Conservation (phyloP, 257 asterid species). For the Solanum rostratum region DNA sequence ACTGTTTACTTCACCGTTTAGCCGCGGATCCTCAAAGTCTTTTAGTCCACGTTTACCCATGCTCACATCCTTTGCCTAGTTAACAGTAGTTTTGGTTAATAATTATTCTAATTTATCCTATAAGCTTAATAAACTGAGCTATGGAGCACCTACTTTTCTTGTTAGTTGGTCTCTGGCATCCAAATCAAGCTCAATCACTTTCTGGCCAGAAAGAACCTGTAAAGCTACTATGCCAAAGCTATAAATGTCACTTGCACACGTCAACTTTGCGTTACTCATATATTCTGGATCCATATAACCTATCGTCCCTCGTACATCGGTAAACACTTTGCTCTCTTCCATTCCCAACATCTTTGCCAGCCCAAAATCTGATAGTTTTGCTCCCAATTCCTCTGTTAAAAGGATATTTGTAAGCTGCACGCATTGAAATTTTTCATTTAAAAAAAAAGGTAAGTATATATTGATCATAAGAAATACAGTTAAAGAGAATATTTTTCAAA, state of each 20-base stretch:
- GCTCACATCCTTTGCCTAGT: conserved; percentile 78
- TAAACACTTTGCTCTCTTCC: conserved; percentile 71
- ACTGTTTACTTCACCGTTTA: conserved; percentile 35
- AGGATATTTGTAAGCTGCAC: conserved; percentile 72
- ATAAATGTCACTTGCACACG: conserved; percentile 74
- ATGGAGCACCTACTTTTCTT: conserved; percentile 38
- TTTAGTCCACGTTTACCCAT: conserved; percentile 45
- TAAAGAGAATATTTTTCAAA: neutral
- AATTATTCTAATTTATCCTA: neutral
- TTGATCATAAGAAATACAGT: neutral
- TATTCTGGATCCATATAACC: conserved; percentile 92
- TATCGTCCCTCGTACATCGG: conserved; percentile 76
- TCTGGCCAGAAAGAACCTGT: conserved; percentile 70
- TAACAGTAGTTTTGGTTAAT: neutral
- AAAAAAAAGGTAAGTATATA: neutral
- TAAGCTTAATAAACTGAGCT: neutral
- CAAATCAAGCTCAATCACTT: conserved; percentile 63
- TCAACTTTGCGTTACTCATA: conserved; percentile 80
- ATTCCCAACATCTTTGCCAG: conserved; percentile 60
- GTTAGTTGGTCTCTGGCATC: conserved; percentile 76
- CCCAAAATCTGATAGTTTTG: conserved; percentile 83
- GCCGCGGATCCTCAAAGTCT: conserved; percentile 53
- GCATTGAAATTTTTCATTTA: neutral
- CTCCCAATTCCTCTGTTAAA: conserved; percentile 43
- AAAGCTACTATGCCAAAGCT: conserved; percentile 75